Conservation (phyloP, 1,284 basidiomycete species). For the Cryptococcus hybrid region DNA sequence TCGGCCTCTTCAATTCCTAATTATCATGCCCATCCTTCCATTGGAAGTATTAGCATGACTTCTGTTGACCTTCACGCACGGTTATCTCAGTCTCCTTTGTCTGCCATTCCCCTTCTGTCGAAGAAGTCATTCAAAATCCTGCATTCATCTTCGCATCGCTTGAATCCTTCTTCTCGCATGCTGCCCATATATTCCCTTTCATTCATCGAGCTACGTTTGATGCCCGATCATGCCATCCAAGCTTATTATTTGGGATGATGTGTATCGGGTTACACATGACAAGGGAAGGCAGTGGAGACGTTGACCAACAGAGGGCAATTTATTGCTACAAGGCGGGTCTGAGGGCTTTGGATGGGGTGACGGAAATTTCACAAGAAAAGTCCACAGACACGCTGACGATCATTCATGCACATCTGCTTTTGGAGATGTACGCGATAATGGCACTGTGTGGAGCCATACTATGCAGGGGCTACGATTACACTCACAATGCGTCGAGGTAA, state of each 20-base stretch:
- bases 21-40: background rate
- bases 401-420: slow-evolving; percentile 8
- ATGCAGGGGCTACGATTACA: slow-evolving; percentile 3
- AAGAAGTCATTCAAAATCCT: background rate
- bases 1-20: background rate
- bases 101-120: background rate
- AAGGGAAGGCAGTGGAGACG: background rate
- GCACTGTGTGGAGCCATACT: background rate
- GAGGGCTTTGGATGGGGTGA: background rate
- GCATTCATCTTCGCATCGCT: background rate
- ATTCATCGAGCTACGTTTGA: slow-evolving; percentile 6
- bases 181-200: slow-evolving; percentile 2
- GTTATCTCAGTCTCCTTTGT: background rate
- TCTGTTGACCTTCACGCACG: background rate
- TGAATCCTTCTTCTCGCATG: background rate
- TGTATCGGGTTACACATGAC: slow-evolving; percentile 2
- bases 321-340: background rate
- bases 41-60: background rate
- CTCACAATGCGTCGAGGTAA: slow-evolving; percentile 2
- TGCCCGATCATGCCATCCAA: background rate
- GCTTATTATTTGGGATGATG: slow-evolving; percentile 3
- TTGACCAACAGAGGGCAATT: background rate
- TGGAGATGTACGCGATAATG: slow-evolving; percentile 6
- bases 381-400: background rate
- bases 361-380: background rate